These are phyloP conservation scores for Rhinocladiella similis DNA, from an alignment of 2,329 filamentous ascomycete species.

Conservation along the genomic window DNA sequence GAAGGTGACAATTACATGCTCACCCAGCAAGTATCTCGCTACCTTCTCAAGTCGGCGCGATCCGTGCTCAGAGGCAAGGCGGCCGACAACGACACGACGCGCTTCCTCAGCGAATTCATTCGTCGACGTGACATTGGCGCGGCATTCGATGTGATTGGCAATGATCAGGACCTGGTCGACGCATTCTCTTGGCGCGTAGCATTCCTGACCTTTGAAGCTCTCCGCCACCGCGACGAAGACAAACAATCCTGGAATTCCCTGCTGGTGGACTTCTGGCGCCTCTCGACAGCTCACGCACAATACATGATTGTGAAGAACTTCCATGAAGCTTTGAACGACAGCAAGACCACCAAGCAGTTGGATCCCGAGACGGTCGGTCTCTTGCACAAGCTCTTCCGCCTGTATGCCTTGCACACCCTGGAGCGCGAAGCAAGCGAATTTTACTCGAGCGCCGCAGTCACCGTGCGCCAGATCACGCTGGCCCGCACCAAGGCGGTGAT, in stretches of 20 bases:
- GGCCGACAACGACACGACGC: slow-evolving; percentile 67
- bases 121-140: slow-evolving; percentile 67
- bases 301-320: slow-evolving; percentile 80
- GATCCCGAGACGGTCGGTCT: slow-evolving; percentile 59
- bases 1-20: slow-evolving; percentile 84
- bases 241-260: slow-evolving; percentile 77
- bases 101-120: slow-evolving; percentile 66
- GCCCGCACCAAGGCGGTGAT: slow-evolving; percentile 67
- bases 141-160: slow-evolving; percentile 72
- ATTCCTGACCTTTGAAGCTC: slow-evolving; percentile 72
- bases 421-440: slow-evolving; percentile 71
- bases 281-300: slow-evolving; percentile 73
- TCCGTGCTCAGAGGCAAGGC: slow-evolving; percentile 66
- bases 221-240: slow-evolving; percentile 71
- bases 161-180: slow-evolving; percentile 68
- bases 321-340: slow-evolving; percentile 65
- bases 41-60: slow-evolving; percentile 73
- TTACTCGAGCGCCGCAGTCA: slow-evolving; percentile 68
- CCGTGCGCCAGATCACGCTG: slow-evolving; percentile 70
- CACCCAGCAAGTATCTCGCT: slow-evolving; percentile 75
- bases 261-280: slow-evolving; percentile 74
- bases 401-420: slow-evolving; percentile 65
- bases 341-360: slow-evolving; percentile 53
- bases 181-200: slow-evolving; percentile 76
- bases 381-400: slow-evolving; percentile 66